Evolutionary conservation across 306 rosid genomes (phyloP).

Genomic region (Vachellia pachyceras): DNA sequence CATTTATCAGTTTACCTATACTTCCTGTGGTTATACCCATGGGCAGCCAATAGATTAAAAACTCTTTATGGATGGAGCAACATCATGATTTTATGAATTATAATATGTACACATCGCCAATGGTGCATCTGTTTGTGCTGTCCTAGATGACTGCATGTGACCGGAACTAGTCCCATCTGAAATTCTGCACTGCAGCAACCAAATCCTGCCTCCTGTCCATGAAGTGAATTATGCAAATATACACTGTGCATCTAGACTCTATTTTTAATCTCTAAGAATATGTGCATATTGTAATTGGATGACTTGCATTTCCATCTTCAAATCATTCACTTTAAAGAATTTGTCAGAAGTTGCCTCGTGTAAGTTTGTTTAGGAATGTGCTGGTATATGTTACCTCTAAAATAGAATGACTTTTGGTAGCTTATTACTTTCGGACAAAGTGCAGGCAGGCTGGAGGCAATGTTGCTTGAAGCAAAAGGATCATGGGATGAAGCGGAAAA

Average conservation of each 20-base stretch:
- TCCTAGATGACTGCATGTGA: background rate
- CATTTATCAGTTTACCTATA: background rate
- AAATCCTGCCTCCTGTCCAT: background rate
- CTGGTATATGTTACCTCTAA: conserved; percentile 15
- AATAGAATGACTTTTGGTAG: conserved; percentile 26
- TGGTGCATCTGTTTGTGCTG: background rate
- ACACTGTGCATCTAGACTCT: background rate
- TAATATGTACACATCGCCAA: background rate
- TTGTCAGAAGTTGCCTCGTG: background rate
- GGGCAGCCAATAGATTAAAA: conserved; percentile 5
- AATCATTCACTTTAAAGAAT: background rate
- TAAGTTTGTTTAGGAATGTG: conserved; percentile 17
- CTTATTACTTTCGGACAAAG: conserved; percentile 36
- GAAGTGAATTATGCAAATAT: background rate
- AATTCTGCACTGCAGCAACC: background rate
- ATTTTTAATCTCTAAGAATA: conserved; percentile 1
- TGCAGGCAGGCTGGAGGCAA: conserved; percentile 91
- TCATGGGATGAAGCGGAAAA: conserved; percentile 93
- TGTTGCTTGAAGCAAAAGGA: conserved; percentile 98
- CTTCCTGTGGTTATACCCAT: conserved; percentile 14
- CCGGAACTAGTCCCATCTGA: background rate
- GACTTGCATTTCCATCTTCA: conserved; percentile 10
- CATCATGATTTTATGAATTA: conserved; percentile 15
- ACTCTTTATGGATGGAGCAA: background rate
- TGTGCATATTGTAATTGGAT: conserved; percentile 28